Conservation (phyloP, 495 filamentous ascomycete species). For the Neurospora sp. region DNA sequence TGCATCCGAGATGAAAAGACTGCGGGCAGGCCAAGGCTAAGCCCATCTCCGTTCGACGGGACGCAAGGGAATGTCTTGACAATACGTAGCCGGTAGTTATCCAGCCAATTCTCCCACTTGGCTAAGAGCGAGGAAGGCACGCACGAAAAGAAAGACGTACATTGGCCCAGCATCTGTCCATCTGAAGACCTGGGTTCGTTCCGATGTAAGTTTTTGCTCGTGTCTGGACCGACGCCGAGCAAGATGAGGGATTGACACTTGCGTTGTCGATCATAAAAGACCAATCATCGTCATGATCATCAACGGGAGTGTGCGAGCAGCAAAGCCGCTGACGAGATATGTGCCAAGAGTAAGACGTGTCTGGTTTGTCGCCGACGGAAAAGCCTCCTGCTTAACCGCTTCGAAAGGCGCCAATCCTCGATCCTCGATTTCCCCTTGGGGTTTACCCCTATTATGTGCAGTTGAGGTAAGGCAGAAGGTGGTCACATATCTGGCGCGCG, state of each 20-base stretch:
- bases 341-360: not conserved
- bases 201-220: not conserved
- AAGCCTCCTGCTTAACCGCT: not conserved
- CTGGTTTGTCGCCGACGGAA: not conserved
- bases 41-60: not conserved
- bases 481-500: not conserved
- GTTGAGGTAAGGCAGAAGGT: not conserved
- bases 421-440: not conserved
- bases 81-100: not conserved
- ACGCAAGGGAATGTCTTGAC: not conserved
- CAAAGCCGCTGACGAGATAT: not conserved
- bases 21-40: not conserved
- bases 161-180: not conserved
- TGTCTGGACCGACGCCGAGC: not conserved
- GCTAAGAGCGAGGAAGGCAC: not conserved
- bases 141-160: not conserved
- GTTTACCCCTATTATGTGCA: not conserved
- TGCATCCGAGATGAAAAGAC: conserved; percentile 2
- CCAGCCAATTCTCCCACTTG: not conserved
- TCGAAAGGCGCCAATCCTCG: not conserved
- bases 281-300: not conserved
- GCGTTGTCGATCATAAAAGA: not conserved
- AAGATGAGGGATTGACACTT: not conserved
- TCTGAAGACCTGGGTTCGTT: not conserved
- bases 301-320: not conserved